Conservation (phyloP, 2,329 filamentous ascomycete species). For the Nothophoma quercina region DNA sequence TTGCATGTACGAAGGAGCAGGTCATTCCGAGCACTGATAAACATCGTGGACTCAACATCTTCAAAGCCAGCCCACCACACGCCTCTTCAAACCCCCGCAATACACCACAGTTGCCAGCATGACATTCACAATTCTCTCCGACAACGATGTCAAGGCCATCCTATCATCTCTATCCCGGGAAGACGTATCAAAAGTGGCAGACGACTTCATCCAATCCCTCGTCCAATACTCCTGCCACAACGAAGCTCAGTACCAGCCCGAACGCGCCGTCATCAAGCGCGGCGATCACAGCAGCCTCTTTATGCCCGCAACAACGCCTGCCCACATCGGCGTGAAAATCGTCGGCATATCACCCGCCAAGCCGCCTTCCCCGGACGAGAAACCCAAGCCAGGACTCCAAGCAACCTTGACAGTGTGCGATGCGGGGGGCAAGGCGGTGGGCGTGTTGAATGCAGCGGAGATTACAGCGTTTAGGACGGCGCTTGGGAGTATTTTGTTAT, state of each 20-base stretch:
- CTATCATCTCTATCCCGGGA: slow-evolving; percentile 39
- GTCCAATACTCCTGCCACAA: slow-evolving; percentile 32
- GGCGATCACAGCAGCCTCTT: slow-evolving; percentile 68
- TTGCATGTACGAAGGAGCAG: background rate
- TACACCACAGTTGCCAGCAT: background rate
- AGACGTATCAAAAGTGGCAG: slow-evolving; percentile 6
- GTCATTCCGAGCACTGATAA: slow-evolving; percentile 2
- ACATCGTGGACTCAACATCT: background rate
- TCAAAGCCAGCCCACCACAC: background rate
- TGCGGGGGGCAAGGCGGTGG: slow-evolving; percentile 63
- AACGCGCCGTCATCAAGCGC: slow-evolving; percentile 52
- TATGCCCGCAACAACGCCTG: slow-evolving; percentile 73
- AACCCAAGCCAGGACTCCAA: slow-evolving; percentile 54
- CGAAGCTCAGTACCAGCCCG: slow-evolving; percentile 51
- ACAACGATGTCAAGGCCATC: slow-evolving; percentile 41
- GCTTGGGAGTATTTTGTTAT: slow-evolving; percentile 71
- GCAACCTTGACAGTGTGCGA: slow-evolving; percentile 70
- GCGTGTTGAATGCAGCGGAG: slow-evolving; percentile 75
- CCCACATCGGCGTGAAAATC: slow-evolving; percentile 75
- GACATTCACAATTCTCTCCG: slow-evolving; percentile 26
- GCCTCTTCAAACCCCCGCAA: background rate
- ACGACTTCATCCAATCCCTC: slow-evolving; percentile 33
- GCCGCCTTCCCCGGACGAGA: slow-evolving; percentile 26
- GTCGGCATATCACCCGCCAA: slow-evolving; percentile 65
- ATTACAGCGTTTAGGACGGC: slow-evolving; percentile 84